Conservation (phyloP, 202 grass and related monocot genomes). For the Elaeis oleifera region DNA sequence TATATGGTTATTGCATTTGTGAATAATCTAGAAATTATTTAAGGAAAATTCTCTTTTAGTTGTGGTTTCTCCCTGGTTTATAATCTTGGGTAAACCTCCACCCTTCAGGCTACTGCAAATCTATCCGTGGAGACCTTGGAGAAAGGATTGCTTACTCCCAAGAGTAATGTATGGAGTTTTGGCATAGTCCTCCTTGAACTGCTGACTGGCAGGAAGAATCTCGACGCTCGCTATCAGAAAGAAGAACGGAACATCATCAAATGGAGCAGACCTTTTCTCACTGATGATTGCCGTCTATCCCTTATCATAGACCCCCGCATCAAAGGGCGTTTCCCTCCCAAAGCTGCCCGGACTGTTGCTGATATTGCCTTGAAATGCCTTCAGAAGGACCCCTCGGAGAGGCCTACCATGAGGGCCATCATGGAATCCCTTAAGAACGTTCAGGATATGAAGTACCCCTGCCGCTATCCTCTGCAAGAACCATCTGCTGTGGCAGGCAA, state of each 20-base stretch:
- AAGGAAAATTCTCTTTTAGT: too few species aligned
- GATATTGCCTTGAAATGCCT: constrained; percentile 75
- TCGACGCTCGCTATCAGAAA: constrained; percentile 44
- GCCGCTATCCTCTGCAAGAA: constrained; percentile 76
- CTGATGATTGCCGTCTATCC: constrained; percentile 79
- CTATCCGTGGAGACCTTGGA: constrained; percentile 88
- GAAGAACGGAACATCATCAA: constrained; percentile 85
- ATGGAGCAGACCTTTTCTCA: constrained; percentile 79
- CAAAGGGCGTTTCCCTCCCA: constrained; percentile 79
- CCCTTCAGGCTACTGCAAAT: constrained; percentile 51
- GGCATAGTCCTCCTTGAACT: constrained; percentile 83
- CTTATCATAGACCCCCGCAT: constrained; percentile 86
- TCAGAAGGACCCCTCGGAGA: constrained; percentile 59
- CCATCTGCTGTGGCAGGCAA: constrained; percentile 56
- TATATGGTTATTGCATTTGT: too few species aligned
- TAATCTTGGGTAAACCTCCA: too few species aligned
- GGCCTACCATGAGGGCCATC: constrained; percentile 85
- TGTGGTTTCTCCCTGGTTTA: too few species aligned
- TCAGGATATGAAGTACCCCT: constrained; percentile 68
- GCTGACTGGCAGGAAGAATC: constrained; percentile 84
- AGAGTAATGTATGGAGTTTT: constrained; percentile 94
- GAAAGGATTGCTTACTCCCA: constrained; percentile 84
- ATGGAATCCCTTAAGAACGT: constrained; percentile 51
- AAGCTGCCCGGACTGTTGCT: constrained; percentile 72
- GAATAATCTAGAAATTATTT: too few species aligned